Evolutionary conservation across 768 basidiomycete genomes (phyloP).

Genomic region (Clathrus columnatus): DNA sequence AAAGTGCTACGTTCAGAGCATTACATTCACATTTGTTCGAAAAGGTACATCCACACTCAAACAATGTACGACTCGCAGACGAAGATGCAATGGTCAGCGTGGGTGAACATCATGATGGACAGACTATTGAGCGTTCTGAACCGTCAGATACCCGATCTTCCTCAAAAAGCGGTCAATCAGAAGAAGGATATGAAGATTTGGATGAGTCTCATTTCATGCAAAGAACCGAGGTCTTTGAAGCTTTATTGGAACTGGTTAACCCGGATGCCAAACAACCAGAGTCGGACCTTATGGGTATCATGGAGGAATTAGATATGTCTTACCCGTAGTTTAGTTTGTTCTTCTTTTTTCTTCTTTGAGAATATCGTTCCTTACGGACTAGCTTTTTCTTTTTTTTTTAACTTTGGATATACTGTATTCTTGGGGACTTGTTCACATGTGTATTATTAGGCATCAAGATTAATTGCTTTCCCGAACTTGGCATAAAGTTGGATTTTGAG

Average conservation of each 20-base stretch:
- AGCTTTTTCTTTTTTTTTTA: too few species aligned
- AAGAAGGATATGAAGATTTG: conserved; percentile 19
- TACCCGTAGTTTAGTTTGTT: too few species aligned
- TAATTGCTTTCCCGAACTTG: conserved; percentile 89
- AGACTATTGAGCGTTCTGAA: too few species aligned
- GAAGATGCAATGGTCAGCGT: conserved; percentile 10
- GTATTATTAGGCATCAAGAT: conserved; percentile 52
- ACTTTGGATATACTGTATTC: too few species aligned
- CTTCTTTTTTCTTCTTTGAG: too few species aligned
- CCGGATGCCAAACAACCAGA: conserved; percentile 59
- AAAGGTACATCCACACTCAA: conserved; percentile 21
- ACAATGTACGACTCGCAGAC: not conserved
- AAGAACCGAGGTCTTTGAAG: conserved; percentile 63
- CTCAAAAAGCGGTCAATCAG: conserved; percentile 1
- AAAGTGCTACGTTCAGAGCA: conserved; percentile 53
- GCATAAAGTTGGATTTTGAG: conserved; percentile 77
- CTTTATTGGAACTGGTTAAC: conserved; percentile 52
- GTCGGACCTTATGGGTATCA: conserved; percentile 52
- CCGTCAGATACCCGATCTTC: not conserved
- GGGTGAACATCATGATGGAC: conserved; percentile 11
- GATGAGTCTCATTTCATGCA: conserved; percentile 47
- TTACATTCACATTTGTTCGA: conserved; percentile 57
- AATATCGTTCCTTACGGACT: too few species aligned
- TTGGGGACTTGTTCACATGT: not conserved
- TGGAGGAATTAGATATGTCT: conserved; percentile 28